Conservation (phyloP, 768 basidiomycete species). For the Rhodotorula graminis region DNA sequence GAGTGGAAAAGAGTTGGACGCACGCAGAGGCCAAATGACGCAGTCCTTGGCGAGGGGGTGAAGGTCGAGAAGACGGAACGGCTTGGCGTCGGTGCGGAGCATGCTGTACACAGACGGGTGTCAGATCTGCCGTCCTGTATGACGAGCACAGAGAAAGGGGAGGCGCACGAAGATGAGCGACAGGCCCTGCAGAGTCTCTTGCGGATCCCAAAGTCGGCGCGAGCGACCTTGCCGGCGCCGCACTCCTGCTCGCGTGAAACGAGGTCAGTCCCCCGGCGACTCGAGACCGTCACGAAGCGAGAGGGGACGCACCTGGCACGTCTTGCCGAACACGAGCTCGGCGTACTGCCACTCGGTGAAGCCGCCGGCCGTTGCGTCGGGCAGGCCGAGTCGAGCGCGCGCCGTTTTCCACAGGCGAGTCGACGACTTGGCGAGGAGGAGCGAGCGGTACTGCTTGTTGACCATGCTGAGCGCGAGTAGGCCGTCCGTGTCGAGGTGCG, state of each 20-base stretch:
- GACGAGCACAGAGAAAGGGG: too few species aligned
- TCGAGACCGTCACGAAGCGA: too few species aligned
- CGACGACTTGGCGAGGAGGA: neutral
- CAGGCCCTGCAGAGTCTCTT: slow-evolving; percentile 1
- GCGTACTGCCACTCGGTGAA: slow-evolving; percentile 9
- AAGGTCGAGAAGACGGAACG: too few species aligned
- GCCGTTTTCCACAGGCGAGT: slow-evolving; percentile 8
- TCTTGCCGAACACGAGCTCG: slow-evolving; percentile 24
- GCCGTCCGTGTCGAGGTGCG: slow-evolving; percentile 42
- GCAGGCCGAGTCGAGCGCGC: slow-evolving; percentile 10
- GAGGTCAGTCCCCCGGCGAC: too few species aligned
- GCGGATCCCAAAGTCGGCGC: slow-evolving; percentile 1
- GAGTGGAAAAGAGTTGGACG: too few species aligned
- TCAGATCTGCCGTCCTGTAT: too few species aligned
- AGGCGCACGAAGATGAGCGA: neutral
- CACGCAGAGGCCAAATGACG: too few species aligned
- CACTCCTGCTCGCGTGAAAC: too few species aligned
- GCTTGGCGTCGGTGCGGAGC: too few species aligned
- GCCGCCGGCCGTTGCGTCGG: neutral
- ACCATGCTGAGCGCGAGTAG: slow-evolving; percentile 8
- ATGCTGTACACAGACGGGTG: too few species aligned
- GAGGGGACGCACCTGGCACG: slow-evolving; percentile 1
- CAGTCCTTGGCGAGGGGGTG: too few species aligned
- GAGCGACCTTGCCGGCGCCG: neutral
- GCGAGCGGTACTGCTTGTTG: slow-evolving; percentile 6